Conservation (phyloP, 192 early-diverging fungal species). For the Nowakowskiella sp. region DNA sequence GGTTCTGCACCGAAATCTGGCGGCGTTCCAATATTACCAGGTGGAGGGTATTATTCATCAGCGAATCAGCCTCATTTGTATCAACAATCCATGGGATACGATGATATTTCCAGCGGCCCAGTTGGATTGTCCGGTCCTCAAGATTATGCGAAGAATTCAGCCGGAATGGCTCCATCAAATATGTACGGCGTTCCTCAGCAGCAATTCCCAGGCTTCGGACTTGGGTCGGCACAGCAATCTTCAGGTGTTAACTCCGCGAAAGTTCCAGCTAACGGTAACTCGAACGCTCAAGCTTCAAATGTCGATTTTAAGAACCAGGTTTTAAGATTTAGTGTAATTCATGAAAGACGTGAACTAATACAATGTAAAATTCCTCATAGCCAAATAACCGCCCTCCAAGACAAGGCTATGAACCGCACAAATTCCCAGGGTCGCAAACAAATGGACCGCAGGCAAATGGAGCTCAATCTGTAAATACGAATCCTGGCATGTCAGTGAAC, state of each 20-base stretch:
- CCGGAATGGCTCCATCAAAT: constrained; percentile 2
- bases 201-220: constrained; percentile 16
- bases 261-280: too few species aligned
- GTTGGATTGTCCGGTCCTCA: constrained; percentile 2
- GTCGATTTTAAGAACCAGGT: too few species aligned
- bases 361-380: background rate
- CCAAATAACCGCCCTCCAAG: background rate
- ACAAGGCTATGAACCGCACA: constrained; percentile 4
- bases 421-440: background rate
- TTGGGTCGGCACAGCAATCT: constrained; percentile 3
- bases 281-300: too few species aligned
- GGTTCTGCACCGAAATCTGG: too few species aligned
- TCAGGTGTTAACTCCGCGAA: too few species aligned
- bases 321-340: too few species aligned
- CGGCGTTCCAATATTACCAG: too few species aligned
- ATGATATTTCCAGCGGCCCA: constrained; percentile 10
- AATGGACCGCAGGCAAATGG: too few species aligned
- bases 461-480: too few species aligned
- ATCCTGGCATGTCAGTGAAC: too few species aligned
- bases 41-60: constrained; percentile 7
- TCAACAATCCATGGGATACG: constrained; percentile 19
- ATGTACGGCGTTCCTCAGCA: constrained; percentile 11
- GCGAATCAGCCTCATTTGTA: constrained; percentile 24
- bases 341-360: too few species aligned
- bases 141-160: constrained; percentile 4